Conservation (phyloP, 2,329 filamentous ascomycete species). For the Colletotrichum limetticola region DNA sequence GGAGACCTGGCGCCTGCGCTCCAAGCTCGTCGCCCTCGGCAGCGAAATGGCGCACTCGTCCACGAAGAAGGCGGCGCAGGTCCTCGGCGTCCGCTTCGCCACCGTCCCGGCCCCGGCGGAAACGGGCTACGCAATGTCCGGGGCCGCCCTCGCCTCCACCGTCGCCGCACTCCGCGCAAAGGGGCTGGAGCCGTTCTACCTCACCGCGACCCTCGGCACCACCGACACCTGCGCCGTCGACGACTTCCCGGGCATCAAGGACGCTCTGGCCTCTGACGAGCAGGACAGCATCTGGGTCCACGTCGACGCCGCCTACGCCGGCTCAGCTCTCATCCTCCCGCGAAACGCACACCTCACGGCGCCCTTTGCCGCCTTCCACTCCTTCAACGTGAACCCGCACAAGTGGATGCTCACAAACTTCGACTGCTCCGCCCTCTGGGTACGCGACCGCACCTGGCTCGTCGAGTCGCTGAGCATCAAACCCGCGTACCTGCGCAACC, state of each 20-base stretch:
- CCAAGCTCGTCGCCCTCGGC: constrained; percentile 78
- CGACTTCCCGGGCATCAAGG: constrained; percentile 77
- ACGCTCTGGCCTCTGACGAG: constrained; percentile 47
- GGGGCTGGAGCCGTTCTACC: constrained; percentile 85
- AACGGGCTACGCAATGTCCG: constrained; percentile 78
- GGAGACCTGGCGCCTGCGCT: constrained; percentile 66
- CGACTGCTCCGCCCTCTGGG: constrained; percentile 83
- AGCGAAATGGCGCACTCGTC: constrained; percentile 84
- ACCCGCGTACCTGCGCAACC: constrained; percentile 84
- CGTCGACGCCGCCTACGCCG: constrained; percentile 93
- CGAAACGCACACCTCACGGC: constrained; percentile 78
- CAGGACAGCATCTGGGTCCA: constrained; percentile 83
- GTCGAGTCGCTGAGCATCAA: constrained; percentile 82
- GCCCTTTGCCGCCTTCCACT: constrained; percentile 77
- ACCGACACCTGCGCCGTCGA: constrained; percentile 91
- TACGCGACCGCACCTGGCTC: constrained; percentile 80
- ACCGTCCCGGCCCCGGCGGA: constrained; percentile 71
- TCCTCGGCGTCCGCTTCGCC: constrained; percentile 85
- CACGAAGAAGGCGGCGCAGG: constrained; percentile 87
- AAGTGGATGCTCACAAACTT: constrained; percentile 98
- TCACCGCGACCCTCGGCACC: constrained; percentile 86
- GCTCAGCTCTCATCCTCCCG: constrained; percentile 82
- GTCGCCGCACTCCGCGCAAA: constrained; percentile 73
- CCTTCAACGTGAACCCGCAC: constrained; percentile 96
- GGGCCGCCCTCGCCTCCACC: constrained; percentile 66